phyloP scores from a whole-genome alignment of 1,139 yeast species.

The Meyerozyma elateridarum region DNA sequence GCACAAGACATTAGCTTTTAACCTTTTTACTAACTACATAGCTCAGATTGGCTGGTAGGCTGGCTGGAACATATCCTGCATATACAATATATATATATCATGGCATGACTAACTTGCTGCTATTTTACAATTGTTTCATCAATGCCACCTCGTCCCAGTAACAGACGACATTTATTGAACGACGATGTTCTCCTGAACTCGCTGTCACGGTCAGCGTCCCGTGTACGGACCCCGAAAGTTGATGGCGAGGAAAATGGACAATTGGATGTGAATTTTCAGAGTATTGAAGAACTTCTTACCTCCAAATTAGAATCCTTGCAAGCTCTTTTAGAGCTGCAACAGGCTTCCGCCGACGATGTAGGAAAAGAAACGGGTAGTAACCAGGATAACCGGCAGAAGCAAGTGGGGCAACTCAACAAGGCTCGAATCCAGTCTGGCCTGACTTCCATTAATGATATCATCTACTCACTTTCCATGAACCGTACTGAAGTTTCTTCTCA shows the following conservation, averaged over 20 bases:
- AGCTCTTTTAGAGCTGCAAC: conserved; percentile 13
- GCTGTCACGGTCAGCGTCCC: conserved; percentile 34
- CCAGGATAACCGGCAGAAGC: conserved; percentile 23
- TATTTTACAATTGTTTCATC: no score
- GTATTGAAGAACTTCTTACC: conserved; percentile 38
- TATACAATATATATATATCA: no score
- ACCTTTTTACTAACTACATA: no score
- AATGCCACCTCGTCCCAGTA: no score
- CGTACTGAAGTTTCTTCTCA: conserved; percentile 44
- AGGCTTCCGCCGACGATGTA: conserved; percentile 11
- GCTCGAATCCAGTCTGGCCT: conserved; percentile 32
- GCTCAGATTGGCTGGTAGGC: no score
- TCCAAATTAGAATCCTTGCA: conserved; percentile 34
- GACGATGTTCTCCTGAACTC: conserved; percentile 13
- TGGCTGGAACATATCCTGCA: no score
- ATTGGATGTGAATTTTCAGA: conserved; percentile 36
- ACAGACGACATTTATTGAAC: conserved; percentile 2
- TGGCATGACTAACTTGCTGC: no score
- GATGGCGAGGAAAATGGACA: conserved; percentile 42
- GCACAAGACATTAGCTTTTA: conserved; percentile 59
- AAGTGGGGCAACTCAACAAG: conserved; percentile 29
- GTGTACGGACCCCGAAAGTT: conserved; percentile 39
- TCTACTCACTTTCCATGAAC: conserved; percentile 33
- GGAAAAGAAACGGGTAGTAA: conserved; percentile 14
- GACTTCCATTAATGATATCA: conserved; percentile 39